These are phyloP conservation scores for Tulasnella sp. DNA, from an alignment of 768 basidiomycete genomes.

Conservation along the genomic window DNA sequence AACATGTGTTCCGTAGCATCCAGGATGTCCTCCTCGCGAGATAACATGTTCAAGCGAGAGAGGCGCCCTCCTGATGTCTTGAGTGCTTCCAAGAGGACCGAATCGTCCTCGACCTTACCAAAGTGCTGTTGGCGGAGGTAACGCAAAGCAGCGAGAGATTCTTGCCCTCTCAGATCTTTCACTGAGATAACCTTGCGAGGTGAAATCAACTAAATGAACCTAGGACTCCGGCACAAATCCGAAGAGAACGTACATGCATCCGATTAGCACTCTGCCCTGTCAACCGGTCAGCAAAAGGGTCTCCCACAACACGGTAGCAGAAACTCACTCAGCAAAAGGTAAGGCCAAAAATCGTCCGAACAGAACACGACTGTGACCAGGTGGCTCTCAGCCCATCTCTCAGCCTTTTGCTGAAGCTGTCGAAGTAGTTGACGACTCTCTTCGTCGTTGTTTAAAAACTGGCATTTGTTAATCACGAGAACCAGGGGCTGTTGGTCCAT, in stretches of 20 bases:
- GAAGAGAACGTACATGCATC: slow-evolving; percentile 52
- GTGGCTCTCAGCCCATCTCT: slow-evolving; percentile 81
- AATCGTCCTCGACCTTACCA: slow-evolving; percentile 39
- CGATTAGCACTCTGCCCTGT: slow-evolving; percentile 64
- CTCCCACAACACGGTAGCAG: slow-evolving; percentile 33
- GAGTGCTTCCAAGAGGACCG: slow-evolving; percentile 47
- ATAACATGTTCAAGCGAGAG: slow-evolving; percentile 66
- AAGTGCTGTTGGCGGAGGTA: slow-evolving; percentile 47
- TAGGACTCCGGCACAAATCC: background rate
- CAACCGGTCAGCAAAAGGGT: slow-evolving; percentile 12
- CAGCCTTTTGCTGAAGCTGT: slow-evolving; percentile 81
- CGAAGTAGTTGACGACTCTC: slow-evolving; percentile 74
- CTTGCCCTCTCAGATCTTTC: slow-evolving; percentile 58
- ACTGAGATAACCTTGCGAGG: slow-evolving; percentile 58
- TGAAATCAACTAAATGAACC: background rate
- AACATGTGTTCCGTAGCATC: slow-evolving; percentile 62
- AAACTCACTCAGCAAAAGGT: slow-evolving; percentile 57
- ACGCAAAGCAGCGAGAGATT: slow-evolving; percentile 55
- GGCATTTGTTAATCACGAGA: slow-evolving; percentile 75
- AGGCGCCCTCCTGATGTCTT: slow-evolving; percentile 72
- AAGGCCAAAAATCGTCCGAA: slow-evolving; percentile 52
- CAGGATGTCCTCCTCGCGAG: slow-evolving; percentile 58
- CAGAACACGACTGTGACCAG: slow-evolving; percentile 31
- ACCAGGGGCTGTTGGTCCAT: slow-evolving; percentile 52
- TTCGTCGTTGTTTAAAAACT: slow-evolving; percentile 71